Evolutionary conservation across 176 grass and related monocot species (phyloP), one percentile per base, ranked within the genome.

Genomic region (Juncus effusus): DNA sequence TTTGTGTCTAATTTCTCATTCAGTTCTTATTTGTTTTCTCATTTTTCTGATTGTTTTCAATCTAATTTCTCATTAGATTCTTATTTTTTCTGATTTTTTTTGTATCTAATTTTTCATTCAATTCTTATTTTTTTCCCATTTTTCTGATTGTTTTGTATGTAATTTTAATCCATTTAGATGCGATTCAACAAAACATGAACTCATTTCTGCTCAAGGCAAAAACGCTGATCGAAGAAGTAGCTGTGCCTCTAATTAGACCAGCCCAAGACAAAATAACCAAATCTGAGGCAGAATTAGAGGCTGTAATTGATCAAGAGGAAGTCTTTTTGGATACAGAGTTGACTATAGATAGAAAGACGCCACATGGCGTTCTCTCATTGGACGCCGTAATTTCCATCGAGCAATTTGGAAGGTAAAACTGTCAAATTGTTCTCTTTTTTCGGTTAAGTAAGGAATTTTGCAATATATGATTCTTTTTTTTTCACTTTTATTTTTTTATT

Each of bases 331-430:
- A 80, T 69, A 82, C 82, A 10, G 88, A 97, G 69, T 49, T 92
- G 67, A 97, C 88, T 49, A 75, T 97, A 16, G 83, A 97, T 2
- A 65, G 64, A 5, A 77, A 37, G 83, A 80, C 90, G 11, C 37
- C 78, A 7, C 54, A 63, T 51, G 88, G 80, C 3, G 76, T 56
- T 76, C 85, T 97, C 57, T 92, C 94, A 59, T 51, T 84, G 51
- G 88, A 84, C 14, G 82, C 94, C 35, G 68, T 85, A 14, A 81
- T 97, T 59, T 55, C 85, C 77, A 76, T 97, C 56, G 94, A 97
- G 75, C 94, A 92, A 78, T 97, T 97, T 10, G 83, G 75, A 38
- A 97, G 85, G 94, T 97, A 61, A 39, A 65, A 53, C 56, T 28
- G 19, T 28, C 0, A 28, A 28, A 28, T 49, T 61, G n/a, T 38